These are phyloP conservation scores for Tetrahymena borealis DNA, from an alignment of 73 alveolate species.

Conservation along the genomic window DNA sequence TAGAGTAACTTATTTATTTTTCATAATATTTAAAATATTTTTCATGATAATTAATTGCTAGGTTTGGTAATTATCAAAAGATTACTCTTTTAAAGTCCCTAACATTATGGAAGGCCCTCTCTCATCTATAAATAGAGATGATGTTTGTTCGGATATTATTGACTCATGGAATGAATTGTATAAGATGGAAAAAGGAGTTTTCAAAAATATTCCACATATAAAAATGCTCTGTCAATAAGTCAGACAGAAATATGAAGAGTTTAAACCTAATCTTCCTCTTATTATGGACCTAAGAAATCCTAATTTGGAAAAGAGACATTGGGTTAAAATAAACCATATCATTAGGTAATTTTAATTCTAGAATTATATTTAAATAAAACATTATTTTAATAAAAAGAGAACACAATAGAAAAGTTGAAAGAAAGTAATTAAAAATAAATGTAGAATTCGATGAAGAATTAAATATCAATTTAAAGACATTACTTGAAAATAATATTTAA, in stretches of 20 bases:
- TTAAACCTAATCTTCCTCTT: constrained; percentile 71
- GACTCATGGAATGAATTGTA: constrained; percentile 59
- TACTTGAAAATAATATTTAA: neutral
- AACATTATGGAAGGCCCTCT: constrained; percentile 45
- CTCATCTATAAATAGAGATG: constrained; percentile 43
- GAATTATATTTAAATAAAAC: no score
- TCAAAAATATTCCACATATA: constrained; percentile 51
- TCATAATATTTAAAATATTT: neutral
- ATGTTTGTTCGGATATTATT: constrained; percentile 43
- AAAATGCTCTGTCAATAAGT: constrained; percentile 25
- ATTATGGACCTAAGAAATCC: constrained; percentile 63
- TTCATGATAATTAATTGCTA: neutral
- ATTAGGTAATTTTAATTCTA: no score
- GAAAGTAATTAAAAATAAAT: neutral
- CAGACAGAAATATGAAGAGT: constrained; percentile 48
- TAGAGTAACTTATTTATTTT: no score
- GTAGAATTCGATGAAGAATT: neutral
- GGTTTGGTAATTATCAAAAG: constrained; percentile 47
- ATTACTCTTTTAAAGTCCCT: constrained; percentile 38
- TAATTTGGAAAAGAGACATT: constrained; percentile 60
- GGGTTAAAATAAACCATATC: constrained; percentile 40
- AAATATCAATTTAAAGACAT: neutral
- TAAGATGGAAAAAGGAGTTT: constrained; percentile 54
- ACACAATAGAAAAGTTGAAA: neutral
- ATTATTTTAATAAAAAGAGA: neutral